phyloP scores from a whole-genome alignment of 768 basidiomycete species.

The Clitopilus hobsonii region DNA sequence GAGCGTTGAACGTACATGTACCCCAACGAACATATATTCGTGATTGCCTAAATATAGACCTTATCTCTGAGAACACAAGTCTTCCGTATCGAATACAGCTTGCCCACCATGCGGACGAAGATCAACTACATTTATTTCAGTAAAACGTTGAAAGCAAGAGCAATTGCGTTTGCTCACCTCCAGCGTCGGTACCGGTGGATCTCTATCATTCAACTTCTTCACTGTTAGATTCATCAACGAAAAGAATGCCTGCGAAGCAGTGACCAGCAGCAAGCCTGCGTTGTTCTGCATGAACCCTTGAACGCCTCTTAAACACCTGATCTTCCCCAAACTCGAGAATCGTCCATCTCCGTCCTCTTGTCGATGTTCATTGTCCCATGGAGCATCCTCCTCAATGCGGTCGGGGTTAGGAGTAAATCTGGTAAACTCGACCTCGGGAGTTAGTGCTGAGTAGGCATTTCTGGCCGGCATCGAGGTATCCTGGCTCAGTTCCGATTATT shows the following conservation, averaged over 20 bases:
- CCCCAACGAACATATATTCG: conserved; percentile 42
- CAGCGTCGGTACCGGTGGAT: conserved; percentile 52
- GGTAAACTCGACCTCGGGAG: conserved; percentile 8
- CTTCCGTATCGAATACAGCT: not conserved
- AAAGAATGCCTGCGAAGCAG: conserved; percentile 53
- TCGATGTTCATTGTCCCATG: conserved; percentile 5
- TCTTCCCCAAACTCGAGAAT: conserved; percentile 5
- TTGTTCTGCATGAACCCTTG: conserved; percentile 28
- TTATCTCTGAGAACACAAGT: not conserved
- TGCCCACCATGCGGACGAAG: conserved; percentile 51
- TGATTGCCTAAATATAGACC: conserved; percentile 35
- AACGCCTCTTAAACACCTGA: not conserved
- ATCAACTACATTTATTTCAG: conserved; percentile 37
- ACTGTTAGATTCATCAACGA: conserved; percentile 59
- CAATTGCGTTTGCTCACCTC: conserved; percentile 34
- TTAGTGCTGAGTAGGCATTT: conserved; percentile 14
- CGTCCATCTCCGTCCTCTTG: not conserved
- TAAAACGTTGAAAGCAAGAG: not conserved
- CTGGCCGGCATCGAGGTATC: conserved; percentile 8
- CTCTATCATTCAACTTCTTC: conserved; percentile 54
- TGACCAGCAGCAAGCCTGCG: conserved; percentile 56
- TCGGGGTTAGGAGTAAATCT: not conserved
- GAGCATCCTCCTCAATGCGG: conserved; percentile 4
- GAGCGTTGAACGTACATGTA: conserved; percentile 39
- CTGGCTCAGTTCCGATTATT: not conserved